Evolutionary conservation across 1,139 yeast genomes (phyloP).

Genomic region (Pichia sp.): DNA sequence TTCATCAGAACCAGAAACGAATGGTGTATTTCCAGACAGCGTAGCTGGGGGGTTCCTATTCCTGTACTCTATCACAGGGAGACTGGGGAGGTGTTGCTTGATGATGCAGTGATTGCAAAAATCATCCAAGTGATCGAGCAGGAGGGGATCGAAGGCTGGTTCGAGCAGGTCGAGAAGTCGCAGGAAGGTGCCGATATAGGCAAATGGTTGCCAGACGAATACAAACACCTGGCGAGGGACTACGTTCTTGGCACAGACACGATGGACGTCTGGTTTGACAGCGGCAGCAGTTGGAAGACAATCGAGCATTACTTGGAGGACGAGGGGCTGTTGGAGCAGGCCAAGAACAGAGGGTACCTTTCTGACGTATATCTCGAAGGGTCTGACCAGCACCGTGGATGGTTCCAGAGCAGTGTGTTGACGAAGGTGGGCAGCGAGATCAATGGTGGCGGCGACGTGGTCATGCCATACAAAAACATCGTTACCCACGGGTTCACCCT

Average conservation of each 20-base stretch:
- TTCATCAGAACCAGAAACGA: conserved; percentile 78
- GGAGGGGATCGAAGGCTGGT: conserved; percentile 79
- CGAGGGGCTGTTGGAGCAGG: conserved; percentile 30
- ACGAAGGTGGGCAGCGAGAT: conserved; percentile 54
- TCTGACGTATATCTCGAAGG: conserved; percentile 91
- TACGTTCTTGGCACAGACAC: conserved; percentile 77
- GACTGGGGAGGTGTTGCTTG: conserved; percentile 56
- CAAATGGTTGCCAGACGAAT: conserved; percentile 66
- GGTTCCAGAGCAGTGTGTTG: conserved; percentile 93
- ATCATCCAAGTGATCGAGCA: conserved; percentile 48
- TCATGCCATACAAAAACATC: conserved; percentile 65
- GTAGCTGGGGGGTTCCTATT: conserved; percentile 98
- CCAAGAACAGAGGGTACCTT: conserved; percentile 35
- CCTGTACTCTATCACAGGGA: conserved; percentile 71
- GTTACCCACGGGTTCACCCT: conserved; percentile 92
- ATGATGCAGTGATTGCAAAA: conserved; percentile 46
- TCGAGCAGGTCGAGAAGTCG: conserved; percentile 41
- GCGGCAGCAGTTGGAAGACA: conserved; percentile 89
- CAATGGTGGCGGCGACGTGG: conserved; percentile 34
- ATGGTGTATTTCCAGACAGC: conserved; percentile 97
- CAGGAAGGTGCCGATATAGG: conserved; percentile 35
- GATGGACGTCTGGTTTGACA: conserved; percentile 99
- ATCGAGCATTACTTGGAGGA: conserved; percentile 39
- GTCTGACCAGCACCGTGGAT: conserved; percentile 95
- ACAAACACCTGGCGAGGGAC: conserved; percentile 35